A percentile compares a stretch with the other conserved stretches of the same genome.
These are phyloP conservation scores for Oryza nivara DNA, from an alignment of 176 grass and related monocot genomes.

Conservation along the genomic window DNA sequence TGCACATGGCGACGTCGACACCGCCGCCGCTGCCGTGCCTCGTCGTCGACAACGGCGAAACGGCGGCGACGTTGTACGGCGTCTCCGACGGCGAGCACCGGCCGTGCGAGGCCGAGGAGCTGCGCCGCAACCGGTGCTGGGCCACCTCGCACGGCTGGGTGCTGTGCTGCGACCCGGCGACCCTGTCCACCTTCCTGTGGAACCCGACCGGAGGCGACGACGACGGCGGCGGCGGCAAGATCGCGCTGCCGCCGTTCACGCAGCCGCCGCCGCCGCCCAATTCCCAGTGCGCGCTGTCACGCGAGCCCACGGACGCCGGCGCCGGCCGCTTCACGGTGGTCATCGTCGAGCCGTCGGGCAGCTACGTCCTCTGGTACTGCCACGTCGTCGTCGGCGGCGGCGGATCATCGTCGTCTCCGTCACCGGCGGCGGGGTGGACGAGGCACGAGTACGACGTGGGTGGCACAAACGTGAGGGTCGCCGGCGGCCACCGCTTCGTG, in stretches of 20 bases:
- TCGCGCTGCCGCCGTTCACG: background rate
- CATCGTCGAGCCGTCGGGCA: background rate
- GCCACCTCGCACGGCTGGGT: too few relatives aligned
- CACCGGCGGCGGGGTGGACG: background rate
- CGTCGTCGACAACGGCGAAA: too few relatives aligned
- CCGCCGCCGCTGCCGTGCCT: too few relatives aligned
- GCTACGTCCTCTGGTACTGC: conserved; percentile 31
- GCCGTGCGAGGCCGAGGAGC: too few relatives aligned
- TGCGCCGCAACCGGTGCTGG: too few relatives aligned
- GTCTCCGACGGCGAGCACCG: too few relatives aligned
- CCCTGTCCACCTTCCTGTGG: too few relatives aligned
- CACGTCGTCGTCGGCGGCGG: background rate
- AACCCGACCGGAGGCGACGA: too few relatives aligned
- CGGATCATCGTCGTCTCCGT: background rate
- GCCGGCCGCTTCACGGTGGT: conserved; percentile 7
- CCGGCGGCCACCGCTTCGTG: background rate
- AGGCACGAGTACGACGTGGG: conserved; percentile 4
- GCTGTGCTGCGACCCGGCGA: too few relatives aligned
- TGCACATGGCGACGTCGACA: too few relatives aligned
- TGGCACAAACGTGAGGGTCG: background rate
- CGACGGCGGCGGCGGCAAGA: background rate
- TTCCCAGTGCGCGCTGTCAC: background rate
- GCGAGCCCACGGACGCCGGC: background rate
- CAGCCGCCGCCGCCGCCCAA: background rate
- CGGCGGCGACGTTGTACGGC: too few relatives aligned